phyloP scores from a whole-genome alignment of 441 rosid genomes.

The Bocquillonia castaneifolia region DNA sequence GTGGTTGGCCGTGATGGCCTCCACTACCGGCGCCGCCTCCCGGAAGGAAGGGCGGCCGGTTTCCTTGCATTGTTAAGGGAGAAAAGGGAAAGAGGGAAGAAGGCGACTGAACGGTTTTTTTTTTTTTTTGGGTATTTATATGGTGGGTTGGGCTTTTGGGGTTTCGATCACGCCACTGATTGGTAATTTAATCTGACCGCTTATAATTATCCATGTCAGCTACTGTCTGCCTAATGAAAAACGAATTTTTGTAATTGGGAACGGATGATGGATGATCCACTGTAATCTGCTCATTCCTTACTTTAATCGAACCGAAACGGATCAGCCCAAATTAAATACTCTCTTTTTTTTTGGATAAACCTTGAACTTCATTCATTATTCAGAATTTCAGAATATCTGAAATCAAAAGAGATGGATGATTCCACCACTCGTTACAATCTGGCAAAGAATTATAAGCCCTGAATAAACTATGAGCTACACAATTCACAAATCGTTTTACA shows the following conservation, averaged over 20 bases:
- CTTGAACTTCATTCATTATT: too few species aligned
- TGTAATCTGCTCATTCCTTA: too few species aligned
- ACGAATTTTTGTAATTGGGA: background rate
- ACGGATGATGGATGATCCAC: background rate
- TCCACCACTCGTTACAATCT: too few species aligned
- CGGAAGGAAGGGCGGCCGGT: constrained; percentile 32
- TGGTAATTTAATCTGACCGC: background rate
- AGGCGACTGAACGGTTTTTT: too few species aligned
- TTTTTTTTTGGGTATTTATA: constrained; percentile 2
- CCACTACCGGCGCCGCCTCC: constrained; percentile 21
- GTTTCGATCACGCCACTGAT: background rate
- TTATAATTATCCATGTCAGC: background rate
- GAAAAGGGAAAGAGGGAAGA: background rate
- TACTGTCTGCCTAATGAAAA: background rate
- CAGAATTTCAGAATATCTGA: too few species aligned
- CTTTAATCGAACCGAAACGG: too few species aligned
- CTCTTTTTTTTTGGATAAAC: too few species aligned
- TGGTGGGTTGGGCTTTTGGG: background rate
- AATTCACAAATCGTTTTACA: too few species aligned
- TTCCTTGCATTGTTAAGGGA: constrained; percentile 43
- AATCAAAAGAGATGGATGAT: too few species aligned
- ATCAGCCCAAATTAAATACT: too few species aligned
- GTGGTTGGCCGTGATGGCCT: constrained; percentile 22
- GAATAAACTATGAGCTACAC: too few species aligned
- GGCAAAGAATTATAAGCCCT: too few species aligned